Evolutionary conservation across 306 rosid genomes (phyloP).

Genomic region (Gastrolobium bilobum): DNA sequence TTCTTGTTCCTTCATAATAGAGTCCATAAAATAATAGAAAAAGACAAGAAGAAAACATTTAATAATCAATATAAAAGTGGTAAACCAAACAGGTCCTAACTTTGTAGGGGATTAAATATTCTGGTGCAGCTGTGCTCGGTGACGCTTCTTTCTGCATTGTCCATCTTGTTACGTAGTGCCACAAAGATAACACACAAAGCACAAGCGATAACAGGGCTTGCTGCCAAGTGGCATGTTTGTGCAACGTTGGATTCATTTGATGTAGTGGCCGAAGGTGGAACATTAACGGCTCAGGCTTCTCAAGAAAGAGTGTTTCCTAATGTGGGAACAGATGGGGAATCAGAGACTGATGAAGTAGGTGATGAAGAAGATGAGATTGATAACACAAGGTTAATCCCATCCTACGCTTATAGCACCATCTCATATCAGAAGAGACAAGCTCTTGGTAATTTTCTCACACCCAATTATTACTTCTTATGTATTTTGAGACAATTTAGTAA

Average conservation of each 20-base stretch:
- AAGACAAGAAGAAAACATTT: not conserved
- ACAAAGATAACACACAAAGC: constrained; percentile 97
- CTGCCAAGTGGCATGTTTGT: constrained; percentile 98
- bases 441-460: constrained; percentile 64
- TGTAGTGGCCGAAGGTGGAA: constrained; percentile 50
- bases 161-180: constrained; percentile 79
- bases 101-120: not conserved
- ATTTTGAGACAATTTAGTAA: not conserved
- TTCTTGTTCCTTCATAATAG: not conserved
- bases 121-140: constrained; percentile 78
- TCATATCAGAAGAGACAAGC: constrained; percentile 94
- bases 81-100: constrained; percentile 20
- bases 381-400: constrained; percentile 67
- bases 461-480: not conserved
- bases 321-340: constrained; percentile 55
- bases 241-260: constrained; percentile 93
- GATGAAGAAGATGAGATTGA: constrained; percentile 89
- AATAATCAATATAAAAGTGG: not conserved
- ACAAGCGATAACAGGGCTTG: constrained; percentile 85
- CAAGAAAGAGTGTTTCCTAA: constrained; percentile 41
- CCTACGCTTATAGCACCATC: constrained; percentile 84
- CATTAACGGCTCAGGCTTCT: constrained; percentile 47
- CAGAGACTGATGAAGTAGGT: constrained; percentile 58
- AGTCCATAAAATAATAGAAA: constrained; percentile 7
- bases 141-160: constrained; percentile 71